Base-by-base conservation (phyloP, 2,329 filamentous ascomycete genomes). In the Pseudofabraea citricarpa region DNA sequence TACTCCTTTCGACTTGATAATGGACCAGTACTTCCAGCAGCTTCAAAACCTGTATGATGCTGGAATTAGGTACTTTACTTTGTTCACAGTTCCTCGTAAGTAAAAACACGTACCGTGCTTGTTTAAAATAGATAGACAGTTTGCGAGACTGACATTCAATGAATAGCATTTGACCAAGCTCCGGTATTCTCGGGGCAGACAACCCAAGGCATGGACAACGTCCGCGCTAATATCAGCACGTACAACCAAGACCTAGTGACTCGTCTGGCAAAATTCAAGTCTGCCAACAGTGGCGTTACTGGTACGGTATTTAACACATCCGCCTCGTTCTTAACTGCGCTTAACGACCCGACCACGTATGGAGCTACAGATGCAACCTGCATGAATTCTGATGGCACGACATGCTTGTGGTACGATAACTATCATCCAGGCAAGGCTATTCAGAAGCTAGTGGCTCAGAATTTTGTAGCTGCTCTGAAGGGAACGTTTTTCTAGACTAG, bases 401-500 rank as follows among this genome's bases (percentile, higher is more conserved):
- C 39, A 10, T 54, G 52, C 46, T 40, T 54, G 16, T 54, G 50
- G 52, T 54, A 19, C 3, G 47, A 54, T 44, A 36, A 49, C 36
- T 44, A 49, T 41, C 51, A 53, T 45, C 49, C 49, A 2, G 51
- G 51, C 9, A 27, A 40, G 18, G 46, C 36, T 16, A 43, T 48
- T 23, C 46, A 48, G 8, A 46, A 43, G 4, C 37, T 48, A 8
- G 39, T 46, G 19, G 46, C 46, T 19, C 16, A 23, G n/a, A 37
- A 37, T 13, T 37, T 37, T 15, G 35, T 37, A 8, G 12, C 10
- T 16, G 35, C 35, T 6, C 19, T 37, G 16, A 22, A 22, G 20
- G 35, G 35, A n/a, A 37, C 35, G 5, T 37, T 24, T 24, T 37
- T 37, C 35, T 37, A 37, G 12, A 22, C 7, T 24, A 37, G 8